These are phyloP conservation scores for Neurospora discreta DNA, from an alignment of 495 filamentous ascomycete genomes.

Conservation along the genomic window DNA sequence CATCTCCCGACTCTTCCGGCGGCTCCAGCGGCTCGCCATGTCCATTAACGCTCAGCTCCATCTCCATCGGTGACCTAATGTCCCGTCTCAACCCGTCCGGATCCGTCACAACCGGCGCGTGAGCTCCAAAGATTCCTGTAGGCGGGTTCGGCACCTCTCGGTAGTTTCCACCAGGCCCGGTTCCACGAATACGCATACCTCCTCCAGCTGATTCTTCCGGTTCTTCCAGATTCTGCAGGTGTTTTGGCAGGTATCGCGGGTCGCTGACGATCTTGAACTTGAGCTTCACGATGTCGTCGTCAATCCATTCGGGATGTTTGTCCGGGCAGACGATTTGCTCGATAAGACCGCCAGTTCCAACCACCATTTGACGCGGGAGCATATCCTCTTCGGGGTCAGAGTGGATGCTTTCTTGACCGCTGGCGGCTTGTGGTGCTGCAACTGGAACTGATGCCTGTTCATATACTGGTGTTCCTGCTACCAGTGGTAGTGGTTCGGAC, in stretches of 20 bases:
- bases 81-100: background rate
- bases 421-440: background rate
- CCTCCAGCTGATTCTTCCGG: too few relatives aligned
- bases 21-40: background rate
- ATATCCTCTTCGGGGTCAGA: background rate
- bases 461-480: too few relatives aligned
- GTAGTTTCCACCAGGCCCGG: background rate
- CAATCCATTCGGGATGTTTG: background rate
- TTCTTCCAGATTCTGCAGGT: too few relatives aligned
- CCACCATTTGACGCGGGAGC: background rate
- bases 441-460: too few relatives aligned
- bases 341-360: background rate
- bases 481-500: too few relatives aligned
- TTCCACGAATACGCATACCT: too few relatives aligned
- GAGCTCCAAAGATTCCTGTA: background rate
- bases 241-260: too few relatives aligned
- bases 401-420: background rate
- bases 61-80: background rate
- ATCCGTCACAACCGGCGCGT: background rate
- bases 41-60: background rate
- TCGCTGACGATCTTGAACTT: background rate
- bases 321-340: background rate
- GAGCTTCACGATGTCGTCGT: background rate
- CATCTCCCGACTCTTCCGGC: background rate
- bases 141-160: background rate